Base-by-base conservation (phyloP, 192 early-diverging fungal genomes). In the Dispira simplex region DNA sequence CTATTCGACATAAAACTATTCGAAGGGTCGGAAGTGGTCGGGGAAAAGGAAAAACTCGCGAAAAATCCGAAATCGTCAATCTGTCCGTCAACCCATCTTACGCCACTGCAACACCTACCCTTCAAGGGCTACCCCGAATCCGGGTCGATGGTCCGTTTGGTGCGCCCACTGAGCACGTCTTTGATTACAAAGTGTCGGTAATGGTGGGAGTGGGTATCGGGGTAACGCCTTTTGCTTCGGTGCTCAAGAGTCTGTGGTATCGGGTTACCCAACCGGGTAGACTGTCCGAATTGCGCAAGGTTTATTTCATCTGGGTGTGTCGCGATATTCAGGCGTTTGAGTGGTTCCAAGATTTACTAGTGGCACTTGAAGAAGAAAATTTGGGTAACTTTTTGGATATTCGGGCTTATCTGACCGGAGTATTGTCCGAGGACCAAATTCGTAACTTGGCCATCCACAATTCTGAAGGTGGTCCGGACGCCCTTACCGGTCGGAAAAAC, bases 101-200 rank as follows among this genome's bases (percentile, higher is more conserved):
- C 21, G 21, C 10, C 8, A 44, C 58, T 44, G 1, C 58, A 3
- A 27, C 39, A 44, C 12, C 25, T 26, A 43, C 32, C 12, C 10
- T 44, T 8, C 18, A 44, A 14, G 32, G 18, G 39, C 67, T 85
- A 65, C 88, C 88, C 46, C 56, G 25, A 16, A 75, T 92, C 65
- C 67, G 69, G 65, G 67, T 90, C 32, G 90, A 92, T 66, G 90
- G 90, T 14, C 85, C 90, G 12, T 92, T 81, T 74, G 88, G 90
- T 25, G 86, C 88, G 9, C 83, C 87, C 28, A 81, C 84, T 16
- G 84, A 89, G 68, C 84, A 89, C 71, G 79, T 87, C 58, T 87
- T 85, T 71, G 74, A 83, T 67, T 84, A 86, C 64, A 78, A 87
- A 69, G 75, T 80, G 66, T 73, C 79, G 0, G 64, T 89, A 16